These are phyloP conservation scores for Aspergillus sp. DNA, from an alignment of 2,329 filamentous ascomycete genomes.

Conservation along the genomic window DNA sequence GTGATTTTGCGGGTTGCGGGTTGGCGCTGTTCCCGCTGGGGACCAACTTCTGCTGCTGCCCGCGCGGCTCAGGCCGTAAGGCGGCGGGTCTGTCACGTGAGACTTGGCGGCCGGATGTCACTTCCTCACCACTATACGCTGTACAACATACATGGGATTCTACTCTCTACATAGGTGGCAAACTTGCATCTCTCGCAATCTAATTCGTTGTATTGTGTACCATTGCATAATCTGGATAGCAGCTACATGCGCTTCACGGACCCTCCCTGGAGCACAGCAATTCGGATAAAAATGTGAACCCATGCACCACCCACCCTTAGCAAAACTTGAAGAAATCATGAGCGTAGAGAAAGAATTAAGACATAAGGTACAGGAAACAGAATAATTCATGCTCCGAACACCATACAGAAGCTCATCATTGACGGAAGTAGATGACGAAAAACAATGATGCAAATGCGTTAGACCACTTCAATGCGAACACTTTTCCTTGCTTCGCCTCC, in stretches of 20 bases:
- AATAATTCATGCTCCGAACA: background rate
- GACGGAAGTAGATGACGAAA: conserved; percentile 9
- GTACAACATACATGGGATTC: background rate
- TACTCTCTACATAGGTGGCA: background rate
- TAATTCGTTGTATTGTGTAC: background rate
- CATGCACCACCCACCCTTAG: conserved; percentile 10
- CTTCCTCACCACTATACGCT: background rate
- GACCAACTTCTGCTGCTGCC: background rate
- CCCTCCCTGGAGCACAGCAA: conserved; percentile 3
- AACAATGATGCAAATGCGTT: conserved; percentile 18
- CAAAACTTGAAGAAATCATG: conserved; percentile 7
- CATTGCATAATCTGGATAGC: background rate
- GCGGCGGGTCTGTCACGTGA: conserved; percentile 24
- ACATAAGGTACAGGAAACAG: background rate
- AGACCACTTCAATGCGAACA: conserved; percentile 1
- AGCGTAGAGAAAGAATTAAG: conserved; percentile 12
- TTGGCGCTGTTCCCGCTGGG: conserved; percentile 10
- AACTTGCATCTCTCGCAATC: too few species aligned
- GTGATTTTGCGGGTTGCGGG: conserved; percentile 23
- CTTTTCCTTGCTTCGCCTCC: conserved; percentile 9
- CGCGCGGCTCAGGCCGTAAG: background rate
- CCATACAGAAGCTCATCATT: background rate
- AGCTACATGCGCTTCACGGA: background rate
- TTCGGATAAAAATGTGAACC: conserved; percentile 18
- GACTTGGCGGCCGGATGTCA: background rate